Evolutionary conservation across 495 filamentous ascomycete genomes (phyloP).

Genomic region (Penicillium samsonianum): DNA sequence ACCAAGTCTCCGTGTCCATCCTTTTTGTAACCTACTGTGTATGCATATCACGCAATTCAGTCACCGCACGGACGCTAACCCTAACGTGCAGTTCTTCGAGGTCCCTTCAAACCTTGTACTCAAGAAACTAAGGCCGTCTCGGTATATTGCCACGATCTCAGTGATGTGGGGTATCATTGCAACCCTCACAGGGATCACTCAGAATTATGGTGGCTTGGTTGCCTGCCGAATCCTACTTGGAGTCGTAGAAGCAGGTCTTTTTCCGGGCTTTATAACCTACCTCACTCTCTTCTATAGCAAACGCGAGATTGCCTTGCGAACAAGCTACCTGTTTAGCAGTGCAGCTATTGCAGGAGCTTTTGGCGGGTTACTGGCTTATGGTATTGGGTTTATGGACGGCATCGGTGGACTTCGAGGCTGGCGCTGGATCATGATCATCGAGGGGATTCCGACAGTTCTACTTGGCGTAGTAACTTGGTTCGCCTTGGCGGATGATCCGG

Average conservation of each 20-base stretch:
- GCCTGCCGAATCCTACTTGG: constrained; percentile 58
- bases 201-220: constrained; percentile 57
- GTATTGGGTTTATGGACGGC: constrained; percentile 71
- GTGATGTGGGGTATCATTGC: constrained; percentile 71
- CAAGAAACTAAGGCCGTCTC: constrained; percentile 74
- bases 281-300: constrained; percentile 76
- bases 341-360: constrained; percentile 75
- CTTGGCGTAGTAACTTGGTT: constrained; percentile 63
- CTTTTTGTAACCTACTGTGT: constrained; percentile 71
- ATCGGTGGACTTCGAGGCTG: constrained; percentile 58
- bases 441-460: constrained; percentile 68
- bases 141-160: constrained; percentile 66
- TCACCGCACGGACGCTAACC: background rate
- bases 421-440: constrained; percentile 64
- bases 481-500: constrained; percentile 64
- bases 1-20: constrained; percentile 68
- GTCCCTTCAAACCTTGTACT: constrained; percentile 70
- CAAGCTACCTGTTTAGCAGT: constrained; percentile 75
- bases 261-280: constrained; percentile 62
- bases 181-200: constrained; percentile 64
- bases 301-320: constrained; percentile 69
- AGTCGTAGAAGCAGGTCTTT: constrained; percentile 56
- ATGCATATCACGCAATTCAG: constrained; percentile 22
- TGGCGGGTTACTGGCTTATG: constrained; percentile 74
- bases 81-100: constrained; percentile 38